Evolutionary conservation across 1,139 yeast genomes (phyloP).

Genomic region (Torulaspora pretoriensis): DNA sequence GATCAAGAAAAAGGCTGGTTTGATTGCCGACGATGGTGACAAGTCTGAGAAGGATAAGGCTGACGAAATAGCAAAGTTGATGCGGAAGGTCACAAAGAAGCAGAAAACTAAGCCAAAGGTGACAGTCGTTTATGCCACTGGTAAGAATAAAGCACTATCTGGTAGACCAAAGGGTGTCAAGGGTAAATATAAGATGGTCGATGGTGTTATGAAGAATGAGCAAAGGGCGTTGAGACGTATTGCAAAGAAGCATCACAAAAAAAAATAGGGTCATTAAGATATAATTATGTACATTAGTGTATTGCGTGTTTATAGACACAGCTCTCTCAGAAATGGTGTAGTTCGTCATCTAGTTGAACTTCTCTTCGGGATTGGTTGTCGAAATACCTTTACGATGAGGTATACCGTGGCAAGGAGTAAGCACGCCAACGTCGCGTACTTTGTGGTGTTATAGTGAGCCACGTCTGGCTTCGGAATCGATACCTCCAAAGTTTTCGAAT

Average conservation of each 20-base stretch:
- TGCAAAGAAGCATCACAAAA: slow-evolving; percentile 70
- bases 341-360: slow-evolving; percentile 6
- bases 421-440: slow-evolving; percentile 34
- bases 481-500: slow-evolving; percentile 22
- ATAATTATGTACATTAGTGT: slow-evolving; percentile 11
- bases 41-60: slow-evolving; percentile 92
- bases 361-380: not conserved
- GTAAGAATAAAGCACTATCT: slow-evolving; percentile 75
- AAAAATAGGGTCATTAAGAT: slow-evolving; percentile 14
- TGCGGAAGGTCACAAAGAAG: slow-evolving; percentile 76
- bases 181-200: slow-evolving; percentile 99
- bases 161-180: slow-evolving; percentile 97
- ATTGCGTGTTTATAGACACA: slow-evolving; percentile 2
- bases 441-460: slow-evolving; percentile 30
- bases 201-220: slow-evolving; percentile 96
- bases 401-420: slow-evolving; percentile 37
- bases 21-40: slow-evolving; percentile 81
- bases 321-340: not conserved
- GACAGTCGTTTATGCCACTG: slow-evolving; percentile 86
- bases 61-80: slow-evolving; percentile 80
- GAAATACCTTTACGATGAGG: slow-evolving; percentile 33
- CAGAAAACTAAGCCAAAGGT: slow-evolving; percentile 76
- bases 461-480: slow-evolving; percentile 40
- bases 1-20: slow-evolving; percentile 88
- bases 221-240: slow-evolving; percentile 88